phyloP scores from a whole-genome alignment of 1,139 yeast species.

The Zygoascus hellenicus region DNA sequence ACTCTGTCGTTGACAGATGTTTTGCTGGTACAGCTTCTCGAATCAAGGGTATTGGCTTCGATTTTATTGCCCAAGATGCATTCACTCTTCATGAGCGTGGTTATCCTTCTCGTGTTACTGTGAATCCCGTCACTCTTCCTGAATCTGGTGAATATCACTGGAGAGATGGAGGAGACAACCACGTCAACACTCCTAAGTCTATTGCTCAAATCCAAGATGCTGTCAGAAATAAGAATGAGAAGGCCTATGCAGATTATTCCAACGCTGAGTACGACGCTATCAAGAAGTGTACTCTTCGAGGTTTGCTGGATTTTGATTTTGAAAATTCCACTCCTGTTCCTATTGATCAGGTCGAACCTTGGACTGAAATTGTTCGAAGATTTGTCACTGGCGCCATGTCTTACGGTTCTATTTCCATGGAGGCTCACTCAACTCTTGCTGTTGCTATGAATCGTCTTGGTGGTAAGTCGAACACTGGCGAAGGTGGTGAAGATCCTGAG shows the following conservation, averaged over 20 bases:
- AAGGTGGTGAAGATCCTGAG: constrained; percentile 98
- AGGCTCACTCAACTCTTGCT: constrained; percentile 94
- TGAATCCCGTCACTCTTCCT: constrained; percentile 70
- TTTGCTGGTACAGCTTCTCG: constrained; percentile 97
- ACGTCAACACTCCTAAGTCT: constrained; percentile 90
- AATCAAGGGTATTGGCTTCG: constrained; percentile 92
- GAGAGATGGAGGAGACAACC: constrained; percentile 98
- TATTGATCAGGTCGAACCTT: constrained; percentile 96
- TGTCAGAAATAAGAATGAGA: constrained; percentile 90
- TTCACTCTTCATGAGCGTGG: constrained; percentile 91
- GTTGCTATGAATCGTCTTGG: constrained; percentile 98
- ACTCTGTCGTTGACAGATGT: constrained; percentile 90
- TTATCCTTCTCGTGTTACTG: constrained; percentile 68
- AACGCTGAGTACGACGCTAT: constrained; percentile 89
- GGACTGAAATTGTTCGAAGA: constrained; percentile 98
- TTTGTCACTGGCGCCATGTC: constrained; percentile 99
- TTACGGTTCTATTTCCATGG: constrained; percentile 97
- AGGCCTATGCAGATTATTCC: constrained; percentile 85
- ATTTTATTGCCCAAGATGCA: constrained; percentile 94
- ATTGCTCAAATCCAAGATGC: constrained; percentile 96
- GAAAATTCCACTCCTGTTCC: constrained; percentile 71
- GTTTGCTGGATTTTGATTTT: constrained; percentile 83
- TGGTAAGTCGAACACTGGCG: constrained; percentile 97
- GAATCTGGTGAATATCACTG: constrained; percentile 97
- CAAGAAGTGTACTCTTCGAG: constrained; percentile 88